Conservation (phyloP, 306 rosid species). For the Prunus armeniaca region DNA sequence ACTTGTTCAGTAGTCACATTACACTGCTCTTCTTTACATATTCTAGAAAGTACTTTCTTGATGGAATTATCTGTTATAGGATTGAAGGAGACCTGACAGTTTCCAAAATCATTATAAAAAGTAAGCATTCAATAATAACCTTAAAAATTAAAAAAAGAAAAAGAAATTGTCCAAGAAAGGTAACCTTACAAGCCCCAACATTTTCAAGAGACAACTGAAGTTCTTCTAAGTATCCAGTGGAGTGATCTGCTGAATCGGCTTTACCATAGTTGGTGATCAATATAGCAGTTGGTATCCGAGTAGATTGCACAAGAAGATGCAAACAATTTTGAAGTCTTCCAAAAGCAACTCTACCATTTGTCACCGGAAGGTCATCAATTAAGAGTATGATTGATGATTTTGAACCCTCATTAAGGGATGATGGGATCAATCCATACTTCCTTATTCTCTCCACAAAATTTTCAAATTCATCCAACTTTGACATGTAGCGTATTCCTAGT, state of each 20-base stretch:
- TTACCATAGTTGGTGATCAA: constrained; percentile 65
- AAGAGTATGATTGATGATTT: constrained; percentile 63
- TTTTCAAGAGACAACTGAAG: constrained; percentile 63
- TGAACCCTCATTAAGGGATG: constrained; percentile 49
- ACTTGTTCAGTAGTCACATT: constrained; percentile 59
- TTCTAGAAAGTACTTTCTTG: constrained; percentile 64
- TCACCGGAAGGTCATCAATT: constrained; percentile 85
- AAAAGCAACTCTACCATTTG: constrained; percentile 60
- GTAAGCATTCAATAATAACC: constrained; percentile 22
- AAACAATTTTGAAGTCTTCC: constrained; percentile 66
- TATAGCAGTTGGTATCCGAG: constrained; percentile 80
- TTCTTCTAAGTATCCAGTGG: constrained; percentile 52
- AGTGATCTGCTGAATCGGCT: constrained; percentile 64
- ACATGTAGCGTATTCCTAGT: constrained; percentile 66
- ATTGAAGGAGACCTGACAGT: constrained; percentile 80
- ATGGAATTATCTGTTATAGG: constrained; percentile 72
- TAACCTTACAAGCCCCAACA: constrained; percentile 99
- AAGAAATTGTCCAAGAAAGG: constrained; percentile 47
- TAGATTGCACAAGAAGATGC: constrained; percentile 59
- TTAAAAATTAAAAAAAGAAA: neutral
- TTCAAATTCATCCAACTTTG: constrained; percentile 92
- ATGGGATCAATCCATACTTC: constrained; percentile 67
- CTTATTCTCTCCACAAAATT: constrained; percentile 72
- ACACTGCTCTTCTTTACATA: constrained; percentile 68
- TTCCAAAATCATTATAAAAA: constrained; percentile 17